Evolutionary conservation across 1,139 yeast genomes (phyloP), one percentile per base, ranked within the genome.

Genomic region (Nakaseomyces sp.): DNA sequence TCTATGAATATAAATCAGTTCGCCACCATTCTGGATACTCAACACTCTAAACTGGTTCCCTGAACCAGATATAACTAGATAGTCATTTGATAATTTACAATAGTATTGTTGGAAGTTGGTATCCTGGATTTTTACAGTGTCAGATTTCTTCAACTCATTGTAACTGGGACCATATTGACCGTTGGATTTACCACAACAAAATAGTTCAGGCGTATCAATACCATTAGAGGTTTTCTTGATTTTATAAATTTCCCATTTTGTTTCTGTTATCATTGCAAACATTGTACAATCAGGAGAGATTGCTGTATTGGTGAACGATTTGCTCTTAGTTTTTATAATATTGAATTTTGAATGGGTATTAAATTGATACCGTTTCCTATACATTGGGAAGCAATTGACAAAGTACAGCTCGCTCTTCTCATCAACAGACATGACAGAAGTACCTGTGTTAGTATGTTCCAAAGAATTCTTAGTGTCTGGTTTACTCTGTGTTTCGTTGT

Each of bases 311-410:
- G 78, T 73, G 53, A 72, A 66, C 15, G 62, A 66, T 58, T 67
- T 78, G 54, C 73, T 71, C 66, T 72, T 71, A 39, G 74, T 65
- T 47, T 72, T 68, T 50, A 74, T 65, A 12, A 35, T n/a, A 12
- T 35, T 35, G 39, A 70, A 55, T 60, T 68, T 64, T 24, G 78
- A 77, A 52, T 81, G 89, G 0, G 91, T 81, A 18, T 74, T 72
- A 59, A 74, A 81, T 31, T 80, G 77, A 33, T 75, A 71, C 43
- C 79, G 70, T 56, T 81, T 81, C 45, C 95, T 69, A 60, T 83
- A 85, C 46, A 79, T 76, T 1, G 96, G 96, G 65, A 86, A 88
- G 54, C 93, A 85, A 55, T 80, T 81, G 15, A 81, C 78, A 62
- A 80, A 86, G 46, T 79, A 72, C 50, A 75, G 70, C 59, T 85